Evolutionary conservation across 108 stramenopile genomes (phyloP), one percentile per base, ranked within the genome.

Genomic region (Pseudonitzschia pungens): DNA sequence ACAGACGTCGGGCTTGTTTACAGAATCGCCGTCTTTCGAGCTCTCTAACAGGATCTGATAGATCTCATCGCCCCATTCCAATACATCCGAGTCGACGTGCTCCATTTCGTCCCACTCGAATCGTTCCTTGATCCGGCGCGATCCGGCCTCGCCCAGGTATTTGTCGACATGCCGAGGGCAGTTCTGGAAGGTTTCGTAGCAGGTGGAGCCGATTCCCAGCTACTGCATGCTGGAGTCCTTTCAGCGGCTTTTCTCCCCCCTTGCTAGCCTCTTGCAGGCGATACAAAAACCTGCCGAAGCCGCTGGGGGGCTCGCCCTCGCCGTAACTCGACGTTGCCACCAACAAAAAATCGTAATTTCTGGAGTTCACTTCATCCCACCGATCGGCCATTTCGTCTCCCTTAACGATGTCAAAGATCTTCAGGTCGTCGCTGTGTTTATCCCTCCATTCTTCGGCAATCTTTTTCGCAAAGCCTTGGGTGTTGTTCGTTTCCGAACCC

Each of bases 181-280:
- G 57, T 58, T 58, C 27, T 58, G 57, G 16, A 58, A 58, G 28
- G 57, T 58, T 16, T 58, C 26, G 57, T 58, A 58, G 29, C 29
- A 31, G 57, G 57, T 58, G 9, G 28, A 31, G 0, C 57, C 57
- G 14, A 58, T 31, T 22, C 57, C 57, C 8, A 58, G 14, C n/a
- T 0, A 58, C 57, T 22, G 57, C 57, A 26, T 58, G 57, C 57
- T 58, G 28, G 28, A 58, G 29, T 58, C 57, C n/a, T 0, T 27
- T 31, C 11, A 58, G 27, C 0, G 57, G 28, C 5, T 58, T 58
- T 26, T 58, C 29, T 4, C 24, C 57, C 8, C 15, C 21, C 29
- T 58, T 58, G 57, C 24, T 26, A 5, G 57, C 26, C 57, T 58
- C 57, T 31, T 58, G 29, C 24, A 58, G 8, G 15, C 29, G 26